phyloP scores from a whole-genome alignment of 768 basidiomycete species.

The Baorangia bicolor region DNA sequence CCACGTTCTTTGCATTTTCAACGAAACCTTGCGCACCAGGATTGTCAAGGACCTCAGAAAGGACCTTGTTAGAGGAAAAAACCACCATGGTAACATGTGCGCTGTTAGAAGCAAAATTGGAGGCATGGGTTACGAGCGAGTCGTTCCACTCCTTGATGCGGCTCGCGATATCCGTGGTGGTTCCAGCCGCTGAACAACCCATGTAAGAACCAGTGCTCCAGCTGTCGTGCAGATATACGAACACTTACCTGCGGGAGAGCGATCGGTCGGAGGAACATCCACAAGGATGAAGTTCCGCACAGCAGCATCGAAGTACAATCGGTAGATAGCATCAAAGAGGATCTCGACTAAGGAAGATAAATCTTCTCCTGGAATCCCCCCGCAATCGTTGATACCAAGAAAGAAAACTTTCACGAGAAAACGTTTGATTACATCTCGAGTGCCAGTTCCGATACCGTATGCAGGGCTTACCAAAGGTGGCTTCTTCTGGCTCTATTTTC shows the following conservation, averaged over 20 bases:
- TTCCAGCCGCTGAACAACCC: neutral
- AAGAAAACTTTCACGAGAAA: slow-evolving; percentile 1
- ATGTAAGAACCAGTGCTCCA: neutral
- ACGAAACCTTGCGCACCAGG: slow-evolving; percentile 4
- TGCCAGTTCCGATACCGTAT: neutral
- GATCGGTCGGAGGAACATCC: slow-evolving; percentile 16
- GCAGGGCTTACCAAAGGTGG: slow-evolving; percentile 2
- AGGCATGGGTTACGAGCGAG: neutral
- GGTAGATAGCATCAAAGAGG: slow-evolving; percentile 4
- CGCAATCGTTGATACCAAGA: slow-evolving; percentile 14
- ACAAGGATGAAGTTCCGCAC: slow-evolving; percentile 14
- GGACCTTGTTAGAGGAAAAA: slow-evolving; percentile 7
- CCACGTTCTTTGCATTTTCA: neutral
- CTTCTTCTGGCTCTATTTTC: neutral
- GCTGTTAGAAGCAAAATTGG: neutral
- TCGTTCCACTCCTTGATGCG: slow-evolving; percentile 8
- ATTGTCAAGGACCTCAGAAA: slow-evolving; percentile 12
- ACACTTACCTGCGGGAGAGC: slow-evolving; percentile 5
- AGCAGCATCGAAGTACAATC: neutral
- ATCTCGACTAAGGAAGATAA: neutral
- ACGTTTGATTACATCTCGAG: neutral
- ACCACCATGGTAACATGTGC: neutral
- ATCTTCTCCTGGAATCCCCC: neutral
- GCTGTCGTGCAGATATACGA: no score
- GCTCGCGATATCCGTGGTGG: neutral